Evolutionary conservation across 1,139 yeast species (phyloP), one percentile per base, ranked within the genome.

Genomic region (Chernovozyma aurita): DNA sequence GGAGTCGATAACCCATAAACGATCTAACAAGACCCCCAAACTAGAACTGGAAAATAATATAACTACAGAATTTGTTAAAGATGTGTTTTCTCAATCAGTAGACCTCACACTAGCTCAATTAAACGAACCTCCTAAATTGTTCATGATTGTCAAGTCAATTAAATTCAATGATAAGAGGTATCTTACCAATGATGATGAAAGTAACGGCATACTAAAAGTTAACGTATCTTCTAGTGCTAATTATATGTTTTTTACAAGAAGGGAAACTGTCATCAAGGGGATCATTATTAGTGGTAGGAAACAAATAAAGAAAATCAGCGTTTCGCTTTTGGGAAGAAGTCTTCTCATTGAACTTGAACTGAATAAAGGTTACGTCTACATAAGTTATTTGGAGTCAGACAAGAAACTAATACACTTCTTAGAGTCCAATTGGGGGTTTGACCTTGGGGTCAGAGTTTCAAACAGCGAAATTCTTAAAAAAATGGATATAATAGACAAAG

Each of bases 351-450:
- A 36, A 30, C 30, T 47, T 11, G 20, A 28, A 6, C 30, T 31
- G 3, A 21, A 32, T 12, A 18, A 18, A 13, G 48, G 50, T 4
- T 47, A 41, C 31, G 29, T 47, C 6, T 44, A 43, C 28, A 33
- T 40, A 25, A 43, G 33, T 8, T 45, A 44, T 24, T 26, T 32
- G 13, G 29, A 30, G 3, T 41, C 42, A 7, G 49, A 45, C 18
- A 20, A 29, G 15, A 37, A 41, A 3, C 25, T 47, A 16, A 33
- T 33, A 26, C 18, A 17, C 12, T 36, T 33, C 14, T 45, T 47
- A 18, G 9, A 22, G n/a, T 22, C 25, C 2, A 32, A 24, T 11
- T 46, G 48, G 49, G 28, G 28, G 2, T 37, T 41, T 6, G 32
- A 35, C 12, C 30, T 34, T 2, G 31, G 30, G 4, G 34, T 36